Evolutionary conservation across 352 stramenopile species (phyloP), one percentile per base, ranked within the genome.

Genomic region (Globisporangium cystogenes): DNA sequence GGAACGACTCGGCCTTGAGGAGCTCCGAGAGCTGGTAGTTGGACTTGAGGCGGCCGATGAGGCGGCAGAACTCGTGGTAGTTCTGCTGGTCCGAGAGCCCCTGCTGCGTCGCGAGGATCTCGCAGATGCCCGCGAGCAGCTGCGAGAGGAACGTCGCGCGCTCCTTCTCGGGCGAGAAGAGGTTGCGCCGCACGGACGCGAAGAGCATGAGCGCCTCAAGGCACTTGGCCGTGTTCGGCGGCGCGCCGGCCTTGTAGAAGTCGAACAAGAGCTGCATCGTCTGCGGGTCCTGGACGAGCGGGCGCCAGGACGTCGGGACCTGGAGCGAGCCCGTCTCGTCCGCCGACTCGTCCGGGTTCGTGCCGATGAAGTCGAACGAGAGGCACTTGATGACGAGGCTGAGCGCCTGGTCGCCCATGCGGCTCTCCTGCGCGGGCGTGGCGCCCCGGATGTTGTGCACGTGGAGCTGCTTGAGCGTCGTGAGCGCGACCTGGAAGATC

Each of bases 321-420:
- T 99, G 96, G 49, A 99, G 90, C 7, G 96, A 98, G 6, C 96
- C 96, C 15, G 98, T 95, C 53, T 99, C 96, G 55, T 99, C 96
- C 0, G 93, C 92, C 0, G 91, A 98, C 71, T 99, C 96, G 60
- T 99, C 96, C 14, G 96, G 93, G 70, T 99, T 99, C 8, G 96
- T 99, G 35, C 97, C 97, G 55, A 99, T 99, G 69, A 99, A 99
- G 68, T 99, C 97, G 76, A 99, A 99, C 12, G 89, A 98, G 26
- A 99, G 67, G 70, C 95, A 99, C 56, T 97, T 93, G 51, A 97
- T 96, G 21, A 84, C 77, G 31, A 99, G 74, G 23, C 80, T 70
- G 14, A 99, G 74, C 23, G 94, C 86, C 49, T 97, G 90, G 64
- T 98, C 90, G 20, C 89, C 87, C 64, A 99, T 87, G 15, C 87